Conservation (phyloP, 2,329 filamentous ascomycete species). For the Incumbomyces lentus region DNA sequence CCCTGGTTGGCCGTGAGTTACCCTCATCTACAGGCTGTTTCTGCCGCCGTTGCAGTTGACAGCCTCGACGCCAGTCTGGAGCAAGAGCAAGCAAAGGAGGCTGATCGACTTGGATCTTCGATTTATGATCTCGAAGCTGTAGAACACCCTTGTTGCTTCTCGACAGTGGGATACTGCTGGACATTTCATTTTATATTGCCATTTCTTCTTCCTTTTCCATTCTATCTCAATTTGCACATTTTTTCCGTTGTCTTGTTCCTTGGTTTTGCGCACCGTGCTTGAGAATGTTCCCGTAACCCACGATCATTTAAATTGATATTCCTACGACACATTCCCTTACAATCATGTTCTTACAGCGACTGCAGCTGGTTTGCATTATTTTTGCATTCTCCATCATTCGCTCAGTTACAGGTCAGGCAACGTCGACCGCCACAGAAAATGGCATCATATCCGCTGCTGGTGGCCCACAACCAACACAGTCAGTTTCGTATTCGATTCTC, state of each 20-base stretch:
- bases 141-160: not conserved
- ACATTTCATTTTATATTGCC: not conserved
- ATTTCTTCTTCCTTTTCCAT: not conserved
- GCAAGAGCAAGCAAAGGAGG: not conserved
- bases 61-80: not conserved
- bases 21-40: not conserved
- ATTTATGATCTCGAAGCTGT: conserved; percentile 6
- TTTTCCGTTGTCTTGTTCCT: not conserved
- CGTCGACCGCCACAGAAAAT: conserved; percentile 1
- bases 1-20: not conserved
- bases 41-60: not conserved
- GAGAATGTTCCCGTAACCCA: not conserved
- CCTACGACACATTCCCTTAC: not conserved
- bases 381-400: not conserved
- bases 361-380: conserved; percentile 7
- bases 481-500: conserved; percentile 4
- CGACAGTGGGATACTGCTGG: not conserved
- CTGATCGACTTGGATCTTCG: conserved; percentile 7
- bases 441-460: conserved; percentile 6
- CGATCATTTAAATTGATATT: not conserved
- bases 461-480: not conserved
- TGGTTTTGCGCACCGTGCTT: not conserved
- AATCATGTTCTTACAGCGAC: conserved; percentile 2
- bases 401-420: conserved; percentile 1
- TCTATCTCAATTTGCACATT: not conserved